Evolutionary conservation across 306 rosid genomes (phyloP), one percentile per base, ranked within the genome.

Genomic region (Prunus armeniaca): DNA sequence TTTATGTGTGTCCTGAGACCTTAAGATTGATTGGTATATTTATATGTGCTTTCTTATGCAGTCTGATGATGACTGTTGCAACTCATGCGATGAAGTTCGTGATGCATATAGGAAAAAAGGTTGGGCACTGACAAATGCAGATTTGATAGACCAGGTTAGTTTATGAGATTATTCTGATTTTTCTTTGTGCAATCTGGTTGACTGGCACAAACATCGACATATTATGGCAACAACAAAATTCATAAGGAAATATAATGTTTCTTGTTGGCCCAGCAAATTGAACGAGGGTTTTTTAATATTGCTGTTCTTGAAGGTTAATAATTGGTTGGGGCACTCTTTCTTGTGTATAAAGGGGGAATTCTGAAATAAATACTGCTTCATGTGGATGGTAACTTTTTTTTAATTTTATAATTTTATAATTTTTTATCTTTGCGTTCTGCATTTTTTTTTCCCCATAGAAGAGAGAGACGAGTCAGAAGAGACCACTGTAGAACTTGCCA

Each of bases 91-190:
- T 82, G 98, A 91, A 81, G 96, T 93, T 78, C 92, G 86, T 22
- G 98, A 93, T 19, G 98, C 96, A 82, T 93, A 93, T 80, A 86
- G 81, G 86, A 89, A 93, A 87, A 93, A 76, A 82, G 98, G 98
- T 24, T 93, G 98, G 98, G 96, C 89, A 28, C 14, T 91, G 82
- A 74, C 96, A 18, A 89, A 93, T 87, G 78, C 78, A 62, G 98
- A 93, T 67, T 74, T 93, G 90, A 87, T 93, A 24, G 98, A 93
- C 72, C 98, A 93, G 97, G 98, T 93, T 79, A 74, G 83, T 72
- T 72, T 78, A 74, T 51, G 22, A 4, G 61, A 52, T 71, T 50
- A 77, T 17, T 75, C 47, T 20, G n/a, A 19, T 28, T 76, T 75
- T 76, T 58, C 32, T 76, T 25, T 73, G 58, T 81, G 57, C 32